These are phyloP conservation scores for Chromera velia DNA, from an alignment of 73 alveolate genomes.

Conservation along the genomic window DNA sequence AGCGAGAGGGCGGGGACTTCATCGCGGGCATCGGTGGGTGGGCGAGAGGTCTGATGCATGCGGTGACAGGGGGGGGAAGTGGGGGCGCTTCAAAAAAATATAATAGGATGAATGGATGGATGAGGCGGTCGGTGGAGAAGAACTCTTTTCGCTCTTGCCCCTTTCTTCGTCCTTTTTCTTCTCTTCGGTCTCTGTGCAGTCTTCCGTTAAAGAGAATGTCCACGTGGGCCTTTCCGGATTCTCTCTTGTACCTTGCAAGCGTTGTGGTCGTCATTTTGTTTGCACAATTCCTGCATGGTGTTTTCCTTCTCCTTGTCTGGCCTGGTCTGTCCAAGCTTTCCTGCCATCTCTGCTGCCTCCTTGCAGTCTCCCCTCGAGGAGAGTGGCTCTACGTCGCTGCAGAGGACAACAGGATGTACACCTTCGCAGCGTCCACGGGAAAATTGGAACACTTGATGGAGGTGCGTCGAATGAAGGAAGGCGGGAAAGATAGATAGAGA, in stretches of 20 bases:
- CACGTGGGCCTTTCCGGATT: too few species aligned
- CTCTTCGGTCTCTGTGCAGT: not conserved
- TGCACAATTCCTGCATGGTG: too few species aligned
- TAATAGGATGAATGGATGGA: too few species aligned
- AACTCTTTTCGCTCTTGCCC: not conserved
- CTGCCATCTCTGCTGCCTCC: too few species aligned
- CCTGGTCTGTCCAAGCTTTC: too few species aligned
- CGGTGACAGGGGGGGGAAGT: not conserved
- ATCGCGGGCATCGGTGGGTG: slow-evolving; percentile 7
- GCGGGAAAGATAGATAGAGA: not conserved
- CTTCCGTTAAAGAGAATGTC: too few species aligned
- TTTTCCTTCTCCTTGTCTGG: too few species aligned
- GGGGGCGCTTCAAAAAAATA: not conserved
- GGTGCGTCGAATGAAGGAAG: not conserved
- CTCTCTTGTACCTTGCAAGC: too few species aligned
- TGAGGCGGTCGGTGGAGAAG: not conserved
- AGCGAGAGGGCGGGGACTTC: slow-evolving; percentile 34
- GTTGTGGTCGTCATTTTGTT: too few species aligned
- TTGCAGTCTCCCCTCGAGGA: slow-evolving; percentile 27
- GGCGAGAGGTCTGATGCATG: not conserved
- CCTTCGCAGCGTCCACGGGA: slow-evolving; percentile 36
- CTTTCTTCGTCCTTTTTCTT: too few species aligned
- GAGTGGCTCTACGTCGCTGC: slow-evolving; percentile 36
- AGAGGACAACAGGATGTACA: slow-evolving; percentile 31
- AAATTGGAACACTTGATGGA: slow-evolving; percentile 23